Evolutionary conservation across 139 green algal species (phyloP).

Genomic region (Zygnema circumcarinatum): DNA sequence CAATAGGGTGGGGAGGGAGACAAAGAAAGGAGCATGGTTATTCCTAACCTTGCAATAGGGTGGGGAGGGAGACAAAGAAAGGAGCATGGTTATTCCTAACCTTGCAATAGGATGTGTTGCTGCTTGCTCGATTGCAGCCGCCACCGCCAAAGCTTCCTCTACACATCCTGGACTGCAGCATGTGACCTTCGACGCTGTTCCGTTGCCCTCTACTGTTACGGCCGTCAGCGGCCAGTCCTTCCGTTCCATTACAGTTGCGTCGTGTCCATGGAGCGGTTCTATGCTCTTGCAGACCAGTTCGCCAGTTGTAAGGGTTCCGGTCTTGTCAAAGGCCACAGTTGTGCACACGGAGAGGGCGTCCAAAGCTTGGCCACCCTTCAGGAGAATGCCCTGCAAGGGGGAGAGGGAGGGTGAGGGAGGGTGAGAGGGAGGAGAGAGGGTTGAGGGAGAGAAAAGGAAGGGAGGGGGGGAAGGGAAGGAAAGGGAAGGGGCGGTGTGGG

Average conservation of each 20-base stretch:
- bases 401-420: no score
- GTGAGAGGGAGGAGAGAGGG: no score
- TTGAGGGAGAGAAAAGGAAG: neutral
- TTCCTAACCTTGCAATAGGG: conserved; percentile 30
- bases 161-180: conserved; percentile 42
- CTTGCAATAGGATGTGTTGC: conserved; percentile 56
- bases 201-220: neutral
- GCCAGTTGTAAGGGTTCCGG: conserved; percentile 65
- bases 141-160: conserved; percentile 58
- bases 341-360: conserved; percentile 59
- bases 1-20: no score
- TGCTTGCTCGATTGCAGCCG: conserved; percentile 57
- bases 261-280: conserved; percentile 53
- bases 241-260: neutral
- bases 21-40: neutral
- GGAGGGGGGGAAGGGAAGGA: neutral
- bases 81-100: conserved; percentile 3
- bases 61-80: conserved; percentile 18
- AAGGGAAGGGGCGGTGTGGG: no score
- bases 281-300: conserved; percentile 43
- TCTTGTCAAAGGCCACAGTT: conserved; percentile 67
- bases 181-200: neutral
- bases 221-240: neutral
- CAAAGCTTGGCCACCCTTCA: conserved; percentile 56
- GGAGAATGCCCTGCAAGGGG: conserved; percentile 49